A percentile compares a stretch with the other conserved stretches of the same genome.
phyloP scores from a whole-genome alignment of 2,329 filamentous ascomycete genomes.

The Camillea tinctor region DNA sequence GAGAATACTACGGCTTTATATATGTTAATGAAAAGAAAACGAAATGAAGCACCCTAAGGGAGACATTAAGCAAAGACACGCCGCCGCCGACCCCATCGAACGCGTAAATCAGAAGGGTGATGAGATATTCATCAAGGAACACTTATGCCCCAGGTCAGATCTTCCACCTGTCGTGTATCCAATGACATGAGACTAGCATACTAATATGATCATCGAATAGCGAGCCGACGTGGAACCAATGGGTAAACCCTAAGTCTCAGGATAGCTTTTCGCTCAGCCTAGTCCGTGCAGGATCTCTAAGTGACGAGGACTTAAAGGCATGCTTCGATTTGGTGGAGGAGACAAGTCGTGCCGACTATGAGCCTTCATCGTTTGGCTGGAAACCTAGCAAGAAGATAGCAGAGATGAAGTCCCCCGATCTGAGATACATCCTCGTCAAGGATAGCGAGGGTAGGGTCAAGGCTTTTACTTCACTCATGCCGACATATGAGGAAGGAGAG shows the following conservation, averaged over 20 bases:
- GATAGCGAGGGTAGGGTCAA: conserved; percentile 34
- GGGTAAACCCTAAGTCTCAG: conserved; percentile 50
- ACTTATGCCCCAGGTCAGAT: conserved; percentile 47
- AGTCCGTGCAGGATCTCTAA: conserved; percentile 38
- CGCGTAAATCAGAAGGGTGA: conserved; percentile 47
- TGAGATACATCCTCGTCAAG: conserved; percentile 67
- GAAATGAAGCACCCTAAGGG: conserved; percentile 20
- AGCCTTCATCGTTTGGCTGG: conserved; percentile 62
- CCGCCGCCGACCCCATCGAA: conserved; percentile 41
- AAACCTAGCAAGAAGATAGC: conserved; percentile 55
- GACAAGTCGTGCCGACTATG: conserved; percentile 66
- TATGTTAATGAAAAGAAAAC: background rate
- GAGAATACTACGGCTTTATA: too few relatives aligned
- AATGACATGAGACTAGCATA: background rate
- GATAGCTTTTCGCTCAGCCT: conserved; percentile 45
- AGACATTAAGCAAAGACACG: conserved; percentile 29
- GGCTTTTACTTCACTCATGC: conserved; percentile 68
- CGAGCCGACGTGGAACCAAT: conserved; percentile 34
- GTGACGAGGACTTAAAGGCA: conserved; percentile 44
- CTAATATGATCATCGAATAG: conserved; percentile 9
- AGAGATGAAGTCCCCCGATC: conserved; percentile 67
- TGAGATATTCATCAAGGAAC: conserved; percentile 47
- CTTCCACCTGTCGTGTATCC: background rate
- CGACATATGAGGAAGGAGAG: conserved; percentile 64
- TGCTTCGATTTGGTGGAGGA: conserved; percentile 59